Percentiles rank a stretch among this genome's conserved stretches.
These are phyloP conservation scores for Alternaria burnsii DNA, from an alignment of 2,329 filamentous ascomycete genomes.

Conservation along the genomic window DNA sequence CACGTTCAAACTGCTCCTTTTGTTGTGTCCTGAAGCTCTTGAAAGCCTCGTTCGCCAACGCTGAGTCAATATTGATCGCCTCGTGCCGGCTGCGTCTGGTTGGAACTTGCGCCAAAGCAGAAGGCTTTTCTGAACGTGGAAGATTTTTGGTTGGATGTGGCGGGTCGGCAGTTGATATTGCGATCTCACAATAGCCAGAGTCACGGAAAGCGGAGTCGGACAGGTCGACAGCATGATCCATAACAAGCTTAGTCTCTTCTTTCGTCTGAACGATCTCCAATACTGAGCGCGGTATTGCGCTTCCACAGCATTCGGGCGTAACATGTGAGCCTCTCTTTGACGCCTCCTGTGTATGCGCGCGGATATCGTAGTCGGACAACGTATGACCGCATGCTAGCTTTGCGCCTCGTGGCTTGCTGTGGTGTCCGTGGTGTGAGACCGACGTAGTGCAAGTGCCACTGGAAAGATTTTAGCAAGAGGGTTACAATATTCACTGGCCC, in stretches of 20 bases:
- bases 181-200: conserved; percentile 41
- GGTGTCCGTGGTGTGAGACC: conserved; percentile 34
- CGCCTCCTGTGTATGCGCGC: conserved; percentile 49
- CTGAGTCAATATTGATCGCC: conserved; percentile 30
- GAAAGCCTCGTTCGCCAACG: conserved; percentile 40
- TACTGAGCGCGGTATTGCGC: conserved; percentile 50
- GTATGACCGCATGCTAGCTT: conserved; percentile 45
- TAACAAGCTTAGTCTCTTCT: conserved; percentile 48
- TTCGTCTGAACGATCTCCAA: conserved; percentile 51
- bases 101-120: conserved; percentile 15
- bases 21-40: conserved; percentile 37
- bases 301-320: conserved; percentile 53
- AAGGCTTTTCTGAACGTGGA: conserved; percentile 15
- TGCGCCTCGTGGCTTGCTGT: conserved; percentile 32
- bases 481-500: not conserved
- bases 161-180: conserved; percentile 33
- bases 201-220: conserved; percentile 24
- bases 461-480: conserved; percentile 24
- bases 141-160: conserved; percentile 14
- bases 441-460: conserved; percentile 38
- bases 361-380: conserved; percentile 37
- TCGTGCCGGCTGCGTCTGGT: conserved; percentile 22
- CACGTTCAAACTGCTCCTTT: conserved; percentile 41
- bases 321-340: conserved; percentile 38
- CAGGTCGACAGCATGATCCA: conserved; percentile 3